Evolutionary conservation across 495 filamentous ascomycete species (phyloP).

Genomic region (Aspergillus haitiensis): DNA sequence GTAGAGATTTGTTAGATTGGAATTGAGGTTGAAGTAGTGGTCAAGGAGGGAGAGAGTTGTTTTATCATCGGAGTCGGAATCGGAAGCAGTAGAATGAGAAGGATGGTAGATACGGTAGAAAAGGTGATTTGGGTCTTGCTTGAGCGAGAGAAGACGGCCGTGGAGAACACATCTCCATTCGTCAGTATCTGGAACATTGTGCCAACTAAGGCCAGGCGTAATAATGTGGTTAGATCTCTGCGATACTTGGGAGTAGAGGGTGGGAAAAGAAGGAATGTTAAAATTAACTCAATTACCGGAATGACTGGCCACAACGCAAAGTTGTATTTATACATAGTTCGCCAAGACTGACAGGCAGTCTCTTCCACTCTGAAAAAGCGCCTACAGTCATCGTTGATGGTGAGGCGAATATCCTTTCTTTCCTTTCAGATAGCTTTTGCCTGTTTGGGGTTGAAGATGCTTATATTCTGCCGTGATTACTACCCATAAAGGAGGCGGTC

Average conservation of each 20-base stretch:
- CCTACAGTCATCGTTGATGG: conserved; percentile 28
- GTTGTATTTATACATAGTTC: conserved; percentile 92
- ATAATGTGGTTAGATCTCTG: too few relatives aligned
- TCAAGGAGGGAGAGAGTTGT: conserved; percentile 60
- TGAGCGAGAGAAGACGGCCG: conserved; percentile 79
- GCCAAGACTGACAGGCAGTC: conserved; percentile 72
- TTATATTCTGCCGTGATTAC: conserved; percentile 28
- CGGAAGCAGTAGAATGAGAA: conserved; percentile 29
- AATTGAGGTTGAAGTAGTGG: conserved; percentile 79
- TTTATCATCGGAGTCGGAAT: conserved; percentile 30
- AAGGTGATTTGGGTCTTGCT: conserved; percentile 75
- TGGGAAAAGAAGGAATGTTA: background rate
- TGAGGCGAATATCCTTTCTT: too few relatives aligned
- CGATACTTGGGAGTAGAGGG: background rate
- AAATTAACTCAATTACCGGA: conserved; percentile 50
- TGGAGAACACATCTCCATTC: conserved; percentile 92
- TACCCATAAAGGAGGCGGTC: conserved; percentile 31
- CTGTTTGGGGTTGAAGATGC: background rate
- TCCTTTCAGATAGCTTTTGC: too few relatives aligned
- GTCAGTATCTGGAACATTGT: conserved; percentile 64
- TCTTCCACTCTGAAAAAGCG: conserved; percentile 67
- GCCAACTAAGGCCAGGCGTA: conserved; percentile 59
- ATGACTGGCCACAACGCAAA: conserved; percentile 87
- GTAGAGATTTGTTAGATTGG: conserved; percentile 75
- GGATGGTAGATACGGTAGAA: conserved; percentile 75